Percentiles rank a stretch among this genome's conserved stretches.
Conservation (phyloP, 805 yeast species). For the Gaillardinia entomophila region DNA sequence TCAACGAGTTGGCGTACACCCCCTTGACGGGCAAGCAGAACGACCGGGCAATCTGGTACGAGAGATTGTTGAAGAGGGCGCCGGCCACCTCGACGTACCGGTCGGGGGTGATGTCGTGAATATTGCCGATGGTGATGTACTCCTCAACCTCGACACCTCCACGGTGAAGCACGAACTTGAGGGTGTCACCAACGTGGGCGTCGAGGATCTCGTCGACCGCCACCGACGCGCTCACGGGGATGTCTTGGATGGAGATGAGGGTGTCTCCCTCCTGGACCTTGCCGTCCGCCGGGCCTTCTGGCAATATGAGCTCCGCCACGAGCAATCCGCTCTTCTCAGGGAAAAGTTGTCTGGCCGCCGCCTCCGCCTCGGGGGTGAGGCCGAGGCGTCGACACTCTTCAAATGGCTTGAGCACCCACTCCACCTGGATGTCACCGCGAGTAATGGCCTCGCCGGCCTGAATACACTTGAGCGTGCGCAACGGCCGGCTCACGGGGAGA, state of each 20-base stretch:
- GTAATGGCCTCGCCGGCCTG: constrained; percentile 57
- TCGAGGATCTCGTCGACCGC: constrained; percentile 82
- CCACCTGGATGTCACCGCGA: constrained; percentile 89
- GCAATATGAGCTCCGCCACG: constrained; percentile 76
- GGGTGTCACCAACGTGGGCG: constrained; percentile 52
- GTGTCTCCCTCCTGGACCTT: constrained; percentile 81
- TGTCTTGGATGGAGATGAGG: constrained; percentile 65
- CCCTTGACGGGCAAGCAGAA: constrained; percentile 83
- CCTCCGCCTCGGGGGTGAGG: constrained; percentile 67
- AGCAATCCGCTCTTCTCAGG: constrained; percentile 76
- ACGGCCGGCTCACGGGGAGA: constrained; percentile 76
- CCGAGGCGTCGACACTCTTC: constrained; percentile 91
- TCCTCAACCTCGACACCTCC: constrained; percentile 58
- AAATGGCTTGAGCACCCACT: constrained; percentile 80
- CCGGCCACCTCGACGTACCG: constrained; percentile 80
- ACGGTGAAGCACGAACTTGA: constrained; percentile 53
- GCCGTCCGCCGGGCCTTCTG: constrained; percentile 79
- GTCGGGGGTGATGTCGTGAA: constrained; percentile 79
- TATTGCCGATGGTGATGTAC: constrained; percentile 57
- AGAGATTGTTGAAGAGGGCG: constrained; percentile 77
- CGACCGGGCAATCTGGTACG: constrained; percentile 84
- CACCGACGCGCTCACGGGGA: constrained; percentile 61
- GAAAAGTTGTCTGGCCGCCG: constrained; percentile 56
- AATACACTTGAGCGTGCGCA: constrained; percentile 73
- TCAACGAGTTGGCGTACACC: constrained; percentile 70